phyloP scores from a whole-genome alignment of 805 yeast species.

The Wickerhamomyces queroliae region DNA sequence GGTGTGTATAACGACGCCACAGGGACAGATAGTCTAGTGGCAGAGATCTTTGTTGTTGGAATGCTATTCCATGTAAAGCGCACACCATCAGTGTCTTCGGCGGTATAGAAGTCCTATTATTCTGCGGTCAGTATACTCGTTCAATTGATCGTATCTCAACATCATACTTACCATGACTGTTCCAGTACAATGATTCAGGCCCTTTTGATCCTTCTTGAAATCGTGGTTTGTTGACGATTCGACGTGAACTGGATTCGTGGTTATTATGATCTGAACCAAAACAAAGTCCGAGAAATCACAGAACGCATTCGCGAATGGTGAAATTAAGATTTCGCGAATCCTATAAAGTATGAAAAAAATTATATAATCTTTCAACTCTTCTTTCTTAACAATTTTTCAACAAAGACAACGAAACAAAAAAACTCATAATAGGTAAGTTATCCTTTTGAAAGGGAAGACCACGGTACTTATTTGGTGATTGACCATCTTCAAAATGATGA shows the following conservation, averaged over 20 bases:
- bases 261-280: background rate
- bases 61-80: conserved; percentile 58
- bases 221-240: background rate
- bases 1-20: conserved; percentile 57
- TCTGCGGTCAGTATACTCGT: background rate
- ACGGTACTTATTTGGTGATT: background rate
- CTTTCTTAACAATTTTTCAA: background rate
- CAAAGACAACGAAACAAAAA: background rate
- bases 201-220: background rate
- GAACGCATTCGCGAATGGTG: background rate
- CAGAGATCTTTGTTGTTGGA: conserved; percentile 49
- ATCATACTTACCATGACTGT: background rate
- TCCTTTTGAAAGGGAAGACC: background rate
- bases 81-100: conserved; percentile 56
- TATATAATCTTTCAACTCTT: background rate
- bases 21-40: conserved; percentile 47
- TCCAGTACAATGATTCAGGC: background rate
- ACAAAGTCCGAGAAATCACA: background rate
- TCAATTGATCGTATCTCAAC: background rate
- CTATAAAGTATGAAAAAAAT: background rate
- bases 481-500: conserved; percentile 13
- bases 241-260: background rate
- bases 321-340: no score
- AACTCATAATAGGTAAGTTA: background rate
- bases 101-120: conserved; percentile 34